Evolutionary conservation across 768 basidiomycete species (phyloP), one percentile per base, ranked within the genome.

Genomic region (Asterophora lycoperdoides): DNA sequence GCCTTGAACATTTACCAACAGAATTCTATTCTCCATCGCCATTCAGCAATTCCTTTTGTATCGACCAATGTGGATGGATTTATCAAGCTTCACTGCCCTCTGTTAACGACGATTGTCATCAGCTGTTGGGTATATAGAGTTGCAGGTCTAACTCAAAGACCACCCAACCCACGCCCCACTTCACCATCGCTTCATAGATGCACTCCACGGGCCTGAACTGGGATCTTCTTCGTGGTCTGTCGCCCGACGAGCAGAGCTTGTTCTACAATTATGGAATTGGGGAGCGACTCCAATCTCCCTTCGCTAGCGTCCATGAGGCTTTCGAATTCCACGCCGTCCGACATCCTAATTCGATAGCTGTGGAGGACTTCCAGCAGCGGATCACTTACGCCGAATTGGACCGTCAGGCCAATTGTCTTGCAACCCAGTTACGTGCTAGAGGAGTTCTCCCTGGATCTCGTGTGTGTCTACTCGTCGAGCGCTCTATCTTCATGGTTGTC

Each of bases 311-410:
- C 29, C 79, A 80, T 55, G 74, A 78, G 49, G 79, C 80, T 13
- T 80, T 82, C 57, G 71, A 72, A 43, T 62, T 62, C 49, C 69
- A 76, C 49, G 77, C 72, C 15, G 56, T 53, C 34, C 48, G 48
- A 11, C 62, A 68, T 34, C 76, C 79, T 3, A 55, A 71, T 32
- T 59, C 63, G 8, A 61, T 75, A 28, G 79, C 79, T 23, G 75
- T 77, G 19, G 74, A 79, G 57, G 72, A 80, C 53, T 68, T 74
- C 42, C 65, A 66, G 18, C 57, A 72, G 20, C 62, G 59, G 11
- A 77, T 80, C 48, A 76, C 77, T 5, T 81, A 77, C 54, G 60
- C 59, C 13, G 72, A 79, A 46, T 66, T 83, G 20, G 71, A 83
- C 55, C 63, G 61, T 19, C 68, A 62, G 44, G 70, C 76, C 5